Percentiles rank a stretch among this genome's conserved stretches.
These are phyloP conservation scores for Capronia epimyces DNA, from an alignment of 2,329 filamentous ascomycete species.

Conservation along the genomic window DNA sequence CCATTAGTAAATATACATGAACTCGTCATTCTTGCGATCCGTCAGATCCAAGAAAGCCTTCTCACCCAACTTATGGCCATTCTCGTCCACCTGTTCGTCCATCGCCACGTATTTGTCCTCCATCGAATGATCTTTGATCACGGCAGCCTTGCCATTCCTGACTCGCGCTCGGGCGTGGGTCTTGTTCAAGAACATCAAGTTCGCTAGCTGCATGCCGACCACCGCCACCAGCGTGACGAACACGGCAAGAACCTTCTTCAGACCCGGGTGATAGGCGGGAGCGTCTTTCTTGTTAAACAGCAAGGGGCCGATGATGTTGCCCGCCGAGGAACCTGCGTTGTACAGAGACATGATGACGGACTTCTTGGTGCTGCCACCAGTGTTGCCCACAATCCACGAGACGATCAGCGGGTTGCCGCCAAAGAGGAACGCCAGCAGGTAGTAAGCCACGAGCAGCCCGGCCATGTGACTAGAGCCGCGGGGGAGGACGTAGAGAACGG, in stretches of 20 bases:
- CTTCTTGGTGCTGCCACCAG: conserved; percentile 63
- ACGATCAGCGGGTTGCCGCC: conserved; percentile 62
- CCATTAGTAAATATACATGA: conserved; percentile 36
- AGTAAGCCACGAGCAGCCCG: conserved; percentile 56
- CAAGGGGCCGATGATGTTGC: conserved; percentile 63
- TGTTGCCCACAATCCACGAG: conserved; percentile 65
- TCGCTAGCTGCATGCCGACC: conserved; percentile 50
- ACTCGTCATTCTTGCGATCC: conserved; percentile 63
- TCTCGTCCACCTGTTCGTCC: conserved; percentile 31
- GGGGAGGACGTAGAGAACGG: conserved; percentile 49
- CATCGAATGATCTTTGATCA: conserved; percentile 59
- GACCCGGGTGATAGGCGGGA: conserved; percentile 54
- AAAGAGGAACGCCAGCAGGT: conserved; percentile 61
- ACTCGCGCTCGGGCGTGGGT: conserved; percentile 52
- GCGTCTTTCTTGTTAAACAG: conserved; percentile 56
- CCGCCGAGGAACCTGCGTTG: conserved; percentile 57
- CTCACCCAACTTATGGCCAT: conserved; percentile 27
- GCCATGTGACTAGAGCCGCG: conserved; percentile 41
- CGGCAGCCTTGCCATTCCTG: conserved; percentile 55
- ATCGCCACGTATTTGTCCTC: conserved; percentile 42
- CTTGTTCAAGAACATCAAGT: conserved; percentile 54
- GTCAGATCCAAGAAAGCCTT: conserved; percentile 53
- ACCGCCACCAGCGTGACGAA: conserved; percentile 51
- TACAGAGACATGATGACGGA: conserved; percentile 59
- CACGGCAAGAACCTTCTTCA: conserved; percentile 52